Evolutionary conservation across 768 basidiomycete genomes (phyloP).

Genomic region (Hortiboletus flavorubellus): DNA sequence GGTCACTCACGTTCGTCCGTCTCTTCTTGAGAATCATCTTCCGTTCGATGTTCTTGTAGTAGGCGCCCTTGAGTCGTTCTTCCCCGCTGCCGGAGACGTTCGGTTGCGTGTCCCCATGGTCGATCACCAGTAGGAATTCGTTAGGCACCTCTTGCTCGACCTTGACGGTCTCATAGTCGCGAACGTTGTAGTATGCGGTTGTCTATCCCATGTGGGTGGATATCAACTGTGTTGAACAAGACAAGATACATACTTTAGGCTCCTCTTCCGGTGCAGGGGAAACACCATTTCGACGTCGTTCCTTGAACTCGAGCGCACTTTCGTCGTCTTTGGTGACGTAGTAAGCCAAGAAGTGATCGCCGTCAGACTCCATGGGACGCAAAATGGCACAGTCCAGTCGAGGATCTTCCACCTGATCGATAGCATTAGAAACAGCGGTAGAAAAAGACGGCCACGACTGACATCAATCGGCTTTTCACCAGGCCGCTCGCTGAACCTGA

Average conservation of each 20-base stretch:
- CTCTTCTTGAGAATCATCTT: conserved; percentile 88
- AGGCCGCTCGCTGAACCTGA: conserved; percentile 81
- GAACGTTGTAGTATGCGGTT: conserved; percentile 70
- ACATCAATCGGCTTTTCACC: conserved; percentile 76
- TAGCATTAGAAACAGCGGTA: not conserved
- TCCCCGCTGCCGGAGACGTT: conserved; percentile 37
- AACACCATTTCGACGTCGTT: conserved; percentile 41
- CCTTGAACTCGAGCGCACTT: conserved; percentile 63
- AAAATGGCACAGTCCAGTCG: conserved; percentile 82
- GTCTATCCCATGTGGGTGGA: conserved; percentile 37
- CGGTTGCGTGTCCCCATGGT: conserved; percentile 48
- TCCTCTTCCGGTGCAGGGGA: conserved; percentile 50
- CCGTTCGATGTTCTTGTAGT: conserved; percentile 85
- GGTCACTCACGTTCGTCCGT: conserved; percentile 63
- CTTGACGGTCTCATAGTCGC: conserved; percentile 86
- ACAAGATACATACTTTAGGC: conserved; percentile 44
- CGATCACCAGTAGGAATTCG: conserved; percentile 75
- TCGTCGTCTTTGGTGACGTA: conserved; percentile 79
- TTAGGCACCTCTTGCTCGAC: conserved; percentile 84
- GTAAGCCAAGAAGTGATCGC: conserved; percentile 84
- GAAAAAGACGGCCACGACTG: conserved; percentile 19
- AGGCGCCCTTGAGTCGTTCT: conserved; percentile 62
- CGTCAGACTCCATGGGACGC: conserved; percentile 84
- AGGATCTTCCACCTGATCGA: conserved; percentile 63
- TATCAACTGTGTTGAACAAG: not conserved